Conservation (phyloP, 2,329 filamentous ascomycete genomes). For the Cryphonectria japonica region DNA sequence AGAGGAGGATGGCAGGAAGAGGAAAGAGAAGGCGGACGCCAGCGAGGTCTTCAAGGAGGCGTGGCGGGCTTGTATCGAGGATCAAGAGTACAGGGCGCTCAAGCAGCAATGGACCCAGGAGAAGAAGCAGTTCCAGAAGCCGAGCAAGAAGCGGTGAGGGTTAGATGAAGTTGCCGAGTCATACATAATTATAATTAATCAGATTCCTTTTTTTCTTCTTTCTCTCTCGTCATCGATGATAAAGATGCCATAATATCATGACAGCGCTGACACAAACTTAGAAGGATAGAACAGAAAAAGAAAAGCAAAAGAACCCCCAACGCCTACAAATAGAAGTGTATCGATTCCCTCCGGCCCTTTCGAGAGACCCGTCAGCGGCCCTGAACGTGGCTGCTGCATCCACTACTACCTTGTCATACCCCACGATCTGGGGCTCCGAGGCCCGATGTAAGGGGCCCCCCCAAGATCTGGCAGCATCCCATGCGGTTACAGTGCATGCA, state of each 20-base stretch:
- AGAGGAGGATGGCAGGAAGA: conserved; percentile 46
- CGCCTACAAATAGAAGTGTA: neutral
- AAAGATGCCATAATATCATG: neutral
- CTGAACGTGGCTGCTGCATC: neutral
- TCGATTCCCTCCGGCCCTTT: neutral
- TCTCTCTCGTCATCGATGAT: neutral
- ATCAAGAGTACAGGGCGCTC: conserved; percentile 48
- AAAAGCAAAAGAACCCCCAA: neutral
- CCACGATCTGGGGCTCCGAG: neutral
- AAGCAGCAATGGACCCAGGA: conserved; percentile 40
- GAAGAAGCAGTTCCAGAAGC: conserved; percentile 14
- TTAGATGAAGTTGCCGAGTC: neutral
- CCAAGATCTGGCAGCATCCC: neutral
- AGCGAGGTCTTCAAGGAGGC: conserved; percentile 52
- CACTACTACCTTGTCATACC: neutral
- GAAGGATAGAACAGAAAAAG: neutral
- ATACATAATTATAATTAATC: neutral
- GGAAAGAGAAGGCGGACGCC: conserved; percentile 53
- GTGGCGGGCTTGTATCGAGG: conserved; percentile 50
- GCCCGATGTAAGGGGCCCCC: neutral
- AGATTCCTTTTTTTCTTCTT: neutral
- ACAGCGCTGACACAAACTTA: too few species aligned
- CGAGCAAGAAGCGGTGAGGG: neutral
- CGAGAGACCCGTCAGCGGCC: neutral
- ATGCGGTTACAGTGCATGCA: neutral